phyloP scores from a whole-genome alignment of 2,329 filamentous ascomycete species.

The Helminthosporium solani region DNA sequence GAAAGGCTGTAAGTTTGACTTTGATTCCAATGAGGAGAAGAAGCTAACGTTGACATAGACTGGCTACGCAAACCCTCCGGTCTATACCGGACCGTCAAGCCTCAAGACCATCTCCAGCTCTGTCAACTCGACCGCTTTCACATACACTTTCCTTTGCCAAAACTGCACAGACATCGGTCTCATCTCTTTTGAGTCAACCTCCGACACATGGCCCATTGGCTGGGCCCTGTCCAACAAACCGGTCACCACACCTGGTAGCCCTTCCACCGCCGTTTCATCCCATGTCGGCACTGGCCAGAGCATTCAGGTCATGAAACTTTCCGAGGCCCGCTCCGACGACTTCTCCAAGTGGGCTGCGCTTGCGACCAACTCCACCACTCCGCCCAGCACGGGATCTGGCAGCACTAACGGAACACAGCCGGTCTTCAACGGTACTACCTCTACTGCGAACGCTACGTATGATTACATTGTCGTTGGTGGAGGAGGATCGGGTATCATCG shows the following conservation, averaged over 20 bases:
- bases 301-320: slow-evolving; percentile 17
- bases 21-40: background rate
- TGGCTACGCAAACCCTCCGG: slow-evolving; percentile 43
- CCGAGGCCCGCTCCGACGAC: slow-evolving; percentile 20
- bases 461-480: slow-evolving; percentile 46
- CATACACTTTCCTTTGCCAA: slow-evolving; percentile 53
- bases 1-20: slow-evolving; percentile 30
- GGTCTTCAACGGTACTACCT: slow-evolving; percentile 6
- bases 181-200: slow-evolving; percentile 7
- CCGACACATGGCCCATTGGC: slow-evolving; percentile 6
- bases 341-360: slow-evolving; percentile 26
- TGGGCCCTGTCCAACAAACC: slow-evolving; percentile 18
- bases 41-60: slow-evolving; percentile 12
- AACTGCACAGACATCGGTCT: slow-evolving; percentile 14
- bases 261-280: slow-evolving; percentile 13
- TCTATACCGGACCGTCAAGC: slow-evolving; percentile 40
- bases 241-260: slow-evolving; percentile 17
- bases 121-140: slow-evolving; percentile 51
- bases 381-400: background rate
- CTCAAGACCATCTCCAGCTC: slow-evolving; percentile 49
- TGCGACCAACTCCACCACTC: slow-evolving; percentile 7
- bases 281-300: slow-evolving; percentile 15
- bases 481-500: slow-evolving; percentile 41
- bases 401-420: slow-evolving; percentile 1
- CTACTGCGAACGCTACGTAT: slow-evolving; percentile 37